Conservation (phyloP, 1,139 yeast genomes). For the Geotrichum restrictum region DNA sequence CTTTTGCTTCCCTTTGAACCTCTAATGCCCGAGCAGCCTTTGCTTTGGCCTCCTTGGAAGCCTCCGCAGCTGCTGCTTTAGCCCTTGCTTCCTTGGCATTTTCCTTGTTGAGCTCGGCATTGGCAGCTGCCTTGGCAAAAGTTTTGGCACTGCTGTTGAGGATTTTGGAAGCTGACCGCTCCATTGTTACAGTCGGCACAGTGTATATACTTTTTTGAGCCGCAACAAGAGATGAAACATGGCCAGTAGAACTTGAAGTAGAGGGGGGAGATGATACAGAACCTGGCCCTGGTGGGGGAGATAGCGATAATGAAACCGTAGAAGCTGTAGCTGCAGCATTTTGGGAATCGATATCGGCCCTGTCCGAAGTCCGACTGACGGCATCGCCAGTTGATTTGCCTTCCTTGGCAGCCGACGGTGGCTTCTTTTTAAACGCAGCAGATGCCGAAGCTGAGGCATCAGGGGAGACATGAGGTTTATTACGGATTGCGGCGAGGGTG, state of each 20-base stretch:
- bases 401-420: neutral
- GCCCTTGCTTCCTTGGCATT: conserved; percentile 6
- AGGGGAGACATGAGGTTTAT: neutral
- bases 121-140: conserved; percentile 7
- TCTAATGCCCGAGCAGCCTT: neutral
- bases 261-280: neutral
- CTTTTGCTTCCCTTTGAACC: neutral
- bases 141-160: neutral
- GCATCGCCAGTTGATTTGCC: neutral
- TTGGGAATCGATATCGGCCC: neutral
- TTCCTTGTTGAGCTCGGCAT: conserved; percentile 1
- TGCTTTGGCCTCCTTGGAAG: conserved; percentile 4
- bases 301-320: too few species aligned
- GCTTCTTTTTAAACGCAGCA: conserved; percentile 9
- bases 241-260: neutral
- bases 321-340: neutral
- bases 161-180: conserved; percentile 1
- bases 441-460: conserved; percentile 13
- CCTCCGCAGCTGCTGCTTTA: conserved; percentile 10
- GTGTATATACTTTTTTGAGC: conserved; percentile 9
- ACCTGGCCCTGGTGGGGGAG: neutral
- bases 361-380: neutral
- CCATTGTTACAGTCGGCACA: conserved; percentile 7
- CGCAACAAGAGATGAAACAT: conserved; percentile 14
- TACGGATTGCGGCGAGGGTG: neutral